These are phyloP conservation scores for Puccinellia tenuiflora DNA, from an alignment of 176 grass and related monocot genomes.

Conservation along the genomic window DNA sequence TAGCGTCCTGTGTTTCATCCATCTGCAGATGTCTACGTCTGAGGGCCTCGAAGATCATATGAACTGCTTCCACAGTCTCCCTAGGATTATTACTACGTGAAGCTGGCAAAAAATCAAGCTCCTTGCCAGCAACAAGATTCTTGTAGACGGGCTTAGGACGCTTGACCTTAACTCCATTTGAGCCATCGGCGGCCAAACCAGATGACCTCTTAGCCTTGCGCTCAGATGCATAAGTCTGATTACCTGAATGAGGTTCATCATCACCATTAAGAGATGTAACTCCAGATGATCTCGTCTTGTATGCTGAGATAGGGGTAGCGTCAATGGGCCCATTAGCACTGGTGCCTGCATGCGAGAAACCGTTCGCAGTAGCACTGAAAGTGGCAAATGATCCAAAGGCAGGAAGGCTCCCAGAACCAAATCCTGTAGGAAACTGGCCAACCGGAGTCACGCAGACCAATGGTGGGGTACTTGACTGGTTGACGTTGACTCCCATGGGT, in stretches of 20 bases:
- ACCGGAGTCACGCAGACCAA: constrained; percentile 70
- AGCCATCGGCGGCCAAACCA: constrained; percentile 15
- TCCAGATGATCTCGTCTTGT: constrained; percentile 34
- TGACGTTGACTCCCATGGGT: constrained; percentile 67
- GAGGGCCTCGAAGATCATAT: constrained; percentile 61
- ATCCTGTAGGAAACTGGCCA: constrained; percentile 37
- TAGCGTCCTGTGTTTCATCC: constrained; percentile 42
- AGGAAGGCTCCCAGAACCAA: constrained; percentile 34
- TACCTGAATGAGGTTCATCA: constrained; percentile 37
- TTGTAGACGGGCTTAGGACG: constrained; percentile 40
- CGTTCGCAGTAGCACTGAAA: constrained; percentile 28
- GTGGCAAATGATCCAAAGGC: constrained; percentile 23
- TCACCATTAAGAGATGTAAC: constrained; percentile 26
- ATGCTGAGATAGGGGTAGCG: constrained; percentile 76
- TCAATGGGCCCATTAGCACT: constrained; percentile 57
- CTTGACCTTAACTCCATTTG: constrained; percentile 47
- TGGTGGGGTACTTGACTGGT: constrained; percentile 64
- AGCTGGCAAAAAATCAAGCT: constrained; percentile 49
- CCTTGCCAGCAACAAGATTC: constrained; percentile 42
- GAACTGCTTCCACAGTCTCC: constrained; percentile 45
- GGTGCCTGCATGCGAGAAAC: constrained; percentile 17
- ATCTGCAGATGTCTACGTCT: constrained; percentile 60
- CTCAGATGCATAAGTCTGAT: neutral
- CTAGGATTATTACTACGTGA: constrained; percentile 38
- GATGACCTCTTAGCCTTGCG: constrained; percentile 38